Conservation (phyloP, 2,329 filamentous ascomycete genomes). For the Fusarium verticillioides region DNA sequence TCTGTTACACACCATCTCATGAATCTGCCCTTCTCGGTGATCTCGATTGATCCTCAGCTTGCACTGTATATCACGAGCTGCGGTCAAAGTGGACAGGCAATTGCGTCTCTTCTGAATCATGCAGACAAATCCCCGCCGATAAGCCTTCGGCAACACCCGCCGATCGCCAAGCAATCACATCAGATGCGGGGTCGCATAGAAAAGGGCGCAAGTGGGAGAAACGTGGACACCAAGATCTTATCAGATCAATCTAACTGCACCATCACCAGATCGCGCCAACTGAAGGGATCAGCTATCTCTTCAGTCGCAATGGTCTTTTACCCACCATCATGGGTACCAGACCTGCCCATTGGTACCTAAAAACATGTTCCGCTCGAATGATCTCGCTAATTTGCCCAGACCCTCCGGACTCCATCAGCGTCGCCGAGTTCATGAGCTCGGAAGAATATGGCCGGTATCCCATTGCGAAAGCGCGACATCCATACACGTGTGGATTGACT, state of each 20-base stretch:
- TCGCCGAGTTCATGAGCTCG: constrained; percentile 80
- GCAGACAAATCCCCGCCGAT: background rate
- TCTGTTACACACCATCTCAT: background rate
- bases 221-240: constrained; percentile 2
- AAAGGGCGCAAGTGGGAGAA: background rate
- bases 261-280: background rate
- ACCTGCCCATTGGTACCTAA: background rate
- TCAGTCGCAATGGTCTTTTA: constrained; percentile 10
- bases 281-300: too few relatives aligned
- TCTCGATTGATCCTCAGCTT: too few relatives aligned
- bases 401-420: constrained; percentile 52
- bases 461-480: constrained; percentile 70
- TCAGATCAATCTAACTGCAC: background rate
- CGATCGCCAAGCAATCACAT: background rate
- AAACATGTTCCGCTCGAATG: accelerated
- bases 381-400: background rate
- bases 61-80: accelerated
- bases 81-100: background rate
- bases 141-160: background rate
- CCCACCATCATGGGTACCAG: constrained; percentile 19
- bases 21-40: background rate
- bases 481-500: constrained; percentile 80
- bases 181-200: background rate
- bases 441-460: constrained; percentile 58
- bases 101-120: background rate